These are phyloP conservation scores for Furcasterigmium sp. DNA, from an alignment of 2,329 filamentous ascomycete species.

Conservation along the genomic window DNA sequence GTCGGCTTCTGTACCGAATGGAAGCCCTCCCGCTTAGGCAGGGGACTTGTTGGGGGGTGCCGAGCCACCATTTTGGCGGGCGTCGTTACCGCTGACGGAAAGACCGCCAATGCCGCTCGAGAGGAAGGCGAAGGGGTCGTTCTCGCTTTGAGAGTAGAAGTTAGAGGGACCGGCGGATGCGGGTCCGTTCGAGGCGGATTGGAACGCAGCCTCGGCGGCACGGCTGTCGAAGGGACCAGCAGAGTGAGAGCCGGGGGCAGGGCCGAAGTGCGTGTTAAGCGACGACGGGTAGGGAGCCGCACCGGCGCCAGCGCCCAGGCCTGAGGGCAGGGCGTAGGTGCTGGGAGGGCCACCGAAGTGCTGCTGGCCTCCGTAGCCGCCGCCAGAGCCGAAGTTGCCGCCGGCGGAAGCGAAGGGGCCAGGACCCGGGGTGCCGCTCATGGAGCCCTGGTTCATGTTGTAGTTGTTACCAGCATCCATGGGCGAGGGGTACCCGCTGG, in stretches of 20 bases:
- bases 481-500: slow-evolving; percentile 80
- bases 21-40: slow-evolving; percentile 33
- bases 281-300: slow-evolving; percentile 74
- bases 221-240: slow-evolving; percentile 89
- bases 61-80: slow-evolving; percentile 56
- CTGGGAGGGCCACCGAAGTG: slow-evolving; percentile 85
- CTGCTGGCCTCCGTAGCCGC: slow-evolving; percentile 52
- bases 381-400: slow-evolving; percentile 52
- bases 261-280: slow-evolving; percentile 76
- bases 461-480: slow-evolving; percentile 85
- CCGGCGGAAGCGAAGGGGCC: slow-evolving; percentile 68
- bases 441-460: slow-evolving; percentile 81
- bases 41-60: slow-evolving; percentile 56
- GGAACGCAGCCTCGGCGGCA: slow-evolving; percentile 90
- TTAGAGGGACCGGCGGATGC: slow-evolving; percentile 70
- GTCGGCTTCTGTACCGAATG: slow-evolving; percentile 4
- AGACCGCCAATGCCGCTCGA: slow-evolving; percentile 68
- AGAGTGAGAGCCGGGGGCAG: slow-evolving; percentile 72
- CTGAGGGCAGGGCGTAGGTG: slow-evolving; percentile 84
- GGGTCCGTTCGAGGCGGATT: slow-evolving; percentile 76
- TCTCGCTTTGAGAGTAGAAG: slow-evolving; percentile 61
- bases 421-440: slow-evolving; percentile 75
- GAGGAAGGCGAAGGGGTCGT: slow-evolving; percentile 76
- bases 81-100: slow-evolving; percentile 62
- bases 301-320: slow-evolving; percentile 63